These are phyloP conservation scores for Kodamaea suecica DNA, from an alignment of 1,139 yeast genomes.

Conservation along the genomic window DNA sequence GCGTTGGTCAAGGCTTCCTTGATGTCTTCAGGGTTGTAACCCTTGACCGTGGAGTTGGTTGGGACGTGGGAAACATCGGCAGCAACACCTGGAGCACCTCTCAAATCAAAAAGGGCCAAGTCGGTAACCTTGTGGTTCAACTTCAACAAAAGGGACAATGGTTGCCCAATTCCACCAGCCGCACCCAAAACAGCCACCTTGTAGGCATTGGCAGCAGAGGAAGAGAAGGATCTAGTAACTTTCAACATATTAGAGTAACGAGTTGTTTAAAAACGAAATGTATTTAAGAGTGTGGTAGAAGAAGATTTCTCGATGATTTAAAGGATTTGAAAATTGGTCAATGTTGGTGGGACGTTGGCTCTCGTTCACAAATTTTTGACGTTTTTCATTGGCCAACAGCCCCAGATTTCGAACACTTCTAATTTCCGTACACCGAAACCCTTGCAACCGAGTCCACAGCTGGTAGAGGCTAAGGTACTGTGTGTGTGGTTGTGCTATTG, in stretches of 20 bases:
- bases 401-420: no score
- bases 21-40: constrained; percentile 63
- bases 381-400: not conserved
- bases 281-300: no score
- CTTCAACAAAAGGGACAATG: constrained; percentile 80
- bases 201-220: constrained; percentile 63
- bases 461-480: no score
- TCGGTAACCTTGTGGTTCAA: constrained; percentile 58
- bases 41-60: constrained; percentile 69
- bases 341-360: not conserved
- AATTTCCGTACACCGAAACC: no score
- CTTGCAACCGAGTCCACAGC: no score
- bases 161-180: constrained; percentile 93
- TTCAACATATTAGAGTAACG: constrained; percentile 38
- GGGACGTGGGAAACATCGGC: constrained; percentile 89
- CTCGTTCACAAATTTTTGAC: not conserved
- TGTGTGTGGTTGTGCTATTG: no score
- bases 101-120: constrained; percentile 82
- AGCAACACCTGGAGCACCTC: constrained; percentile 89
- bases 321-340: constrained; percentile 3
- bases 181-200: constrained; percentile 78
- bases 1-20: constrained; percentile 66
- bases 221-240: constrained; percentile 65
- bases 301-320: not conserved
- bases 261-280: no score